A percentile compares a stretch with the other conserved stretches of the same genome.
Conservation (phyloP, 108 stramenopile genomes). For the Parmales sp. region DNA sequence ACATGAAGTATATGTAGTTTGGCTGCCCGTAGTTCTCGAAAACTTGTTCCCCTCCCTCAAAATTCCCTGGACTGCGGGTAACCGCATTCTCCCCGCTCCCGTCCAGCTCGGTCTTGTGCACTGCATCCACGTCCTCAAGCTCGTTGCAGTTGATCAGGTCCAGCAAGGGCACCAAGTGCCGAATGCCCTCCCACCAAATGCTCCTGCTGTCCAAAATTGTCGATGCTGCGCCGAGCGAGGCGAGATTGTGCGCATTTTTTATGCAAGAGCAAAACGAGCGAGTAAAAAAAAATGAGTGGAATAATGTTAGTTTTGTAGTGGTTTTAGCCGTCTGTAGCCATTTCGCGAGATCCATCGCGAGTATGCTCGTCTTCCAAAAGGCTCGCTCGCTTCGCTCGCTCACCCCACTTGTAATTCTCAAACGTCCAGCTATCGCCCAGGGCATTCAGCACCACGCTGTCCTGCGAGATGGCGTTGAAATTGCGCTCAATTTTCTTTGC, state of each 20-base stretch:
- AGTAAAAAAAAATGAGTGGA: too few species aligned
- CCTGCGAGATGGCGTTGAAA: conserved; percentile 4
- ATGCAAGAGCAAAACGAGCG: too few species aligned
- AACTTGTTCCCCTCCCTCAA: conserved; percentile 44
- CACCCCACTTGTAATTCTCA: conserved; percentile 52
- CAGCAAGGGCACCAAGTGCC: conserved; percentile 65
- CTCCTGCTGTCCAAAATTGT: conserved; percentile 52
- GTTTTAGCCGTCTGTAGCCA: too few species aligned
- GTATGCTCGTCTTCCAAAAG: too few species aligned
- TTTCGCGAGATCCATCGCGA: too few species aligned
- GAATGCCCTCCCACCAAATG: conserved; percentile 64
- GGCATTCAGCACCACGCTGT: conserved; percentile 10
- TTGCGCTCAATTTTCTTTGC: neutral
- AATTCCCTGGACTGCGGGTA: conserved; percentile 33
- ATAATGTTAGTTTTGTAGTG: too few species aligned
- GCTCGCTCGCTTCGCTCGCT: too few species aligned
- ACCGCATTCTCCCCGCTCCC: conserved; percentile 25
- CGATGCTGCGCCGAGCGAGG: too few species aligned
- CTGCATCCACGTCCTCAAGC: conserved; percentile 1
- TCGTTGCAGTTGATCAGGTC: conserved; percentile 53
- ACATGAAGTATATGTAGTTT: conserved; percentile 53
- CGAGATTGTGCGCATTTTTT: too few species aligned
- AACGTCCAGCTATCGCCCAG: conserved; percentile 37
- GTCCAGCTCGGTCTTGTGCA: conserved; percentile 35
- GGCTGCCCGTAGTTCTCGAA: conserved; percentile 69